Evolutionary conservation across 352 stramenopile genomes (phyloP).

Genomic region (Discostella stelligera): DNA sequence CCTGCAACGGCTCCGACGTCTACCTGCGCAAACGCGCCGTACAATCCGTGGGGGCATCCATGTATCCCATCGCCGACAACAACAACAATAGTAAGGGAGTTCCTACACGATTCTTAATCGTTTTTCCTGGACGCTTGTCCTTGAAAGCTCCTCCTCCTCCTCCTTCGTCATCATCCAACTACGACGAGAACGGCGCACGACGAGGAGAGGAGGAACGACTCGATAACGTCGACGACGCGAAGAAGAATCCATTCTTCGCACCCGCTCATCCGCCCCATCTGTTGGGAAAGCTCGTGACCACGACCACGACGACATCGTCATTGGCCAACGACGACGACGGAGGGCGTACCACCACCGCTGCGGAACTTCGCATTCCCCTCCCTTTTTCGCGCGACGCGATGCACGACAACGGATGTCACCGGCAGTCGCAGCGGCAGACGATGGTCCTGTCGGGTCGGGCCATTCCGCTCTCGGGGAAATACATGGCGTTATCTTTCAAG

Average conservation of each 20-base stretch:
- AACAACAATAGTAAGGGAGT: slow-evolving; percentile 17
- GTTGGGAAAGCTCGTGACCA: slow-evolving; percentile 32
- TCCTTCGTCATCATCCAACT: not conserved
- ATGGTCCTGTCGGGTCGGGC: slow-evolving; percentile 29
- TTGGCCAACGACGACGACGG: slow-evolving; percentile 1
- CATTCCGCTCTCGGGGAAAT: slow-evolving; percentile 46
- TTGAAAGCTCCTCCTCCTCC: slow-evolving; percentile 24
- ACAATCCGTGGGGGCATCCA: slow-evolving; percentile 20
- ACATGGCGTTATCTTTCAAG: slow-evolving; percentile 44
- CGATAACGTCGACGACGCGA: slow-evolving; percentile 11
- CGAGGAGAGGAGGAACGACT: not conserved
- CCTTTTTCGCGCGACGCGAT: not conserved
- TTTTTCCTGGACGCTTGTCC: slow-evolving; percentile 45
- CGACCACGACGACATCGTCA: not conserved
- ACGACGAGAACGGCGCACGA: slow-evolving; percentile 16
- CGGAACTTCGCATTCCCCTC: slow-evolving; percentile 43
- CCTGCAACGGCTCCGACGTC: slow-evolving; percentile 46
- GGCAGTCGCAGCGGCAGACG: not conserved
- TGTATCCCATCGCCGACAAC: not conserved
- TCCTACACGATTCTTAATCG: slow-evolving; percentile 37
- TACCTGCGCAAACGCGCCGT: slow-evolving; percentile 45
- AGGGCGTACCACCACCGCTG: no score
- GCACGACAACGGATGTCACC: not conserved
- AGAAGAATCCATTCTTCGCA: slow-evolving; percentile 30
- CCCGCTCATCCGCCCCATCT: slow-evolving; percentile 44